These are phyloP conservation scores for Hamamelis virginiana DNA, from an alignment of 164 flowering plant genomes.

Conservation along the genomic window DNA sequence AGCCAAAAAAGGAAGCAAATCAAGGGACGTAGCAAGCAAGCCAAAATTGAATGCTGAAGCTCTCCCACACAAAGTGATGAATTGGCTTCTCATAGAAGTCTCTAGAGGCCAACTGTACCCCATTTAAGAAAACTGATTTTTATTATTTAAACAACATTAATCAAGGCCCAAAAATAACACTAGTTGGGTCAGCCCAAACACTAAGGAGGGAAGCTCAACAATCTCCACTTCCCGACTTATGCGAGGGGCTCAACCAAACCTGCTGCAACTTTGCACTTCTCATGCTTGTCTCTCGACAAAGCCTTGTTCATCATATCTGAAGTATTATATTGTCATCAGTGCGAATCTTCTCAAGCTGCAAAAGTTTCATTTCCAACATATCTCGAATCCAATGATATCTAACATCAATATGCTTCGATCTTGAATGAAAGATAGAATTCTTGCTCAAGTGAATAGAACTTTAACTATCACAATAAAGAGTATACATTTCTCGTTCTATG, in stretches of 20 bases:
- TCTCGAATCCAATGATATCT: constrained; percentile 3
- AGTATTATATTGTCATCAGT: constrained; percentile 9
- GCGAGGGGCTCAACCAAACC: neutral
- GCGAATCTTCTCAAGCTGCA: constrained; percentile 13
- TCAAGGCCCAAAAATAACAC: no score
- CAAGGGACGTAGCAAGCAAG: no score
- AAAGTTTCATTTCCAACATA: neutral
- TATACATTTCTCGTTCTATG: neutral
- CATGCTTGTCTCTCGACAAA: constrained; percentile 4
- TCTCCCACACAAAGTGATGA: no score
- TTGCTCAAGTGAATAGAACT: constrained; percentile 5
- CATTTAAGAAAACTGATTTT: no score
- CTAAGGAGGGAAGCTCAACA: no score
- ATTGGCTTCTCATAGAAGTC: no score
- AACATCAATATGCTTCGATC: neutral
- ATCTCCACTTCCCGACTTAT: neutral
- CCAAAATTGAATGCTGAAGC: no score
- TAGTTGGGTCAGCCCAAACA: no score
- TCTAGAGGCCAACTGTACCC: no score
- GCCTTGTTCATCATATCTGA: constrained; percentile 11
- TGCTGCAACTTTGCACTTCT: neutral
- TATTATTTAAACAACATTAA: no score
- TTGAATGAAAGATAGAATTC: neutral
- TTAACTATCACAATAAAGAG: constrained; percentile 11
- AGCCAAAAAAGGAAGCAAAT: no score